Evolutionary conservation across 2,329 filamentous ascomycete genomes (phyloP), one percentile per base, ranked within the genome.

Genomic region (Clonostachys rosea): DNA sequence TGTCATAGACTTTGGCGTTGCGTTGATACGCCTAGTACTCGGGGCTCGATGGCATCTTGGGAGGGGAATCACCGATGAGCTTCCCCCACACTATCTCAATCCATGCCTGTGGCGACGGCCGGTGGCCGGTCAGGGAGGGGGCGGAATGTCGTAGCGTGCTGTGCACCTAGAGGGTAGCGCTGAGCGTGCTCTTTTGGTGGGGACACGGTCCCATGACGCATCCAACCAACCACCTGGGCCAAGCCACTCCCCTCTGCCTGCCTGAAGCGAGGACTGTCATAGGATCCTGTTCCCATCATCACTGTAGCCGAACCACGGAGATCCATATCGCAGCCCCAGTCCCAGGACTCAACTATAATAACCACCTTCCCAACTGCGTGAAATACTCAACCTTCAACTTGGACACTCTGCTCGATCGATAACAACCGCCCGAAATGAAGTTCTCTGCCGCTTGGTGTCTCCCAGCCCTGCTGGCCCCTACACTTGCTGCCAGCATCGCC

Each of bases 401-500:
- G 24, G 24, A 30, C 24, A 30, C 10, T 10, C 24, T 30, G 24
- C 24, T 30, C 24, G 24, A 30, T 30, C 24, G 24, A 30, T 30
- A 9, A 30, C 24, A 8, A 30, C 24, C 9, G 9, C 24, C 24
- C 24, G 24, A 30, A 30, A 30, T 30, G 24, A 30, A 30, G 24
- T 30, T 30, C 24, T 30, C 24, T 30, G 24, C 24, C 9, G 24
- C 24, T 9, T 30, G 24, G 24, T 30, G 74, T 48, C 60, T 79
- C 49, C 64, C 71, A 47, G 67, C 66, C 62, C 62, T 69, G 61
- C 58, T 73, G 53, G 69, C 68, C 45, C 70, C 76, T 47, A 71
- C 71, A 44, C 60, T 65, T 52, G 73, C 68, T 47, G 48, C 63
- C 47, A 80, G 72, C 58, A 66, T 71, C 62, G 60, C 64, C 55